Evolutionary conservation across 1,139 yeast genomes (phyloP).

Genomic region (Pichia sp.): DNA sequence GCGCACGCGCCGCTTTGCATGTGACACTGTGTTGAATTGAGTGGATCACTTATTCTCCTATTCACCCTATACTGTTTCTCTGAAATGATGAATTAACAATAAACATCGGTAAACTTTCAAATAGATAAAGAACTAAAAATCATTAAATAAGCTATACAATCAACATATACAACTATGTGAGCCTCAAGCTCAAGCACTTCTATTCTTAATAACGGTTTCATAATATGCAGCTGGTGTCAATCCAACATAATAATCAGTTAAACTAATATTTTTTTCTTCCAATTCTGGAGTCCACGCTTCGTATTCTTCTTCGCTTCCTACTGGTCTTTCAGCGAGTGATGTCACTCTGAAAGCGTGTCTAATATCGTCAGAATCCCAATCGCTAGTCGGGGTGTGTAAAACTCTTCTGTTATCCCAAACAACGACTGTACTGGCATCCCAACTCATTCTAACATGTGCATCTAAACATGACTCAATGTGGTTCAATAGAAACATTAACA

Average conservation of each 20-base stretch:
- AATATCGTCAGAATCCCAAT: conserved; percentile 54
- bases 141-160: too few relatives aligned
- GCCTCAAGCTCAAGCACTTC: too few relatives aligned
- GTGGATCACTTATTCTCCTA: too few relatives aligned
- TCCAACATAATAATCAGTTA: conserved; percentile 16
- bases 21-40: too few relatives aligned
- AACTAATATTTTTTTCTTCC: conserved; percentile 19
- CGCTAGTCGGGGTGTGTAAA: conserved; percentile 61
- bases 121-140: too few relatives aligned
- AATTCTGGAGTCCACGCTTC: conserved; percentile 31
- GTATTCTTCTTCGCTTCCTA: conserved; percentile 29
- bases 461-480: conserved; percentile 52
- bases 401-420: conserved; percentile 73
- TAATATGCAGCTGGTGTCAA: conserved; percentile 22
- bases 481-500: conserved; percentile 50
- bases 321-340: conserved; percentile 53
- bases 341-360: conserved; percentile 73
- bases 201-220: conserved; percentile 14
- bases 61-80: too few relatives aligned
- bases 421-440: conserved; percentile 63
- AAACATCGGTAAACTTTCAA: too few relatives aligned
- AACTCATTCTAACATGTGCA: conserved; percentile 54
- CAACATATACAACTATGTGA: too few relatives aligned
- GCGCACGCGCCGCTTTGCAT: too few relatives aligned
- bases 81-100: too few relatives aligned